Percentiles rank a stretch among this genome's conserved stretches.
Conservation (phyloP, 805 yeast genomes). For the Candida pseudofarinosa region DNA sequence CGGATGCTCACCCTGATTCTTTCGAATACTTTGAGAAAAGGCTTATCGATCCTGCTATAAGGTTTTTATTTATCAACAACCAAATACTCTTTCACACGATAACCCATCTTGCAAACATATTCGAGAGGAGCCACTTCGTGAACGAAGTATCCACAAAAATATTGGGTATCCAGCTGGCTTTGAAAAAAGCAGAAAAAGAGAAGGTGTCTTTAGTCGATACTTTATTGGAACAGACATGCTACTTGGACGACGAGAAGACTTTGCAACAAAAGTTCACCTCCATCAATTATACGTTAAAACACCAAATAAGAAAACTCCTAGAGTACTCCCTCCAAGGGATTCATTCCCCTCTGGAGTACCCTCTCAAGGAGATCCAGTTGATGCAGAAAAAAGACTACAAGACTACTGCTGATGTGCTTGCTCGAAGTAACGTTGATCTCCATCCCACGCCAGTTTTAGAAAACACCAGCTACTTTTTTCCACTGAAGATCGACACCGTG, state of each 20-base stretch:
- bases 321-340: not conserved
- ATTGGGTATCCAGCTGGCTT: not conserved
- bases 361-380: not conserved
- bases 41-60: constrained; percentile 13
- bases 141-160: not conserved
- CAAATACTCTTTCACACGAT: not conserved
- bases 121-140: not conserved
- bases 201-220: not conserved
- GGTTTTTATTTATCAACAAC: not conserved
- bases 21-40: constrained; percentile 11
- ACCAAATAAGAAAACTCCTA: not conserved
- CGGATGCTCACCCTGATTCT: not conserved
- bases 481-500: not conserved
- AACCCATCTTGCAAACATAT: not conserved
- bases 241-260: not conserved
- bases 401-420: not conserved
- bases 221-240: not conserved
- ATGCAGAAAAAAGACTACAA: not conserved
- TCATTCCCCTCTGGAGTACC: not conserved
- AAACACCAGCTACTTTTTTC: not conserved
- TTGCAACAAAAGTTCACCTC: not conserved
- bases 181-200: not conserved
- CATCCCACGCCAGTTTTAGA: not conserved
- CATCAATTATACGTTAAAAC: not conserved
- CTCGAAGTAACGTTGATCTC: not conserved